Base-by-base conservation (phyloP, 176 grass and related monocot species). In the Oryza australiensis region DNA sequence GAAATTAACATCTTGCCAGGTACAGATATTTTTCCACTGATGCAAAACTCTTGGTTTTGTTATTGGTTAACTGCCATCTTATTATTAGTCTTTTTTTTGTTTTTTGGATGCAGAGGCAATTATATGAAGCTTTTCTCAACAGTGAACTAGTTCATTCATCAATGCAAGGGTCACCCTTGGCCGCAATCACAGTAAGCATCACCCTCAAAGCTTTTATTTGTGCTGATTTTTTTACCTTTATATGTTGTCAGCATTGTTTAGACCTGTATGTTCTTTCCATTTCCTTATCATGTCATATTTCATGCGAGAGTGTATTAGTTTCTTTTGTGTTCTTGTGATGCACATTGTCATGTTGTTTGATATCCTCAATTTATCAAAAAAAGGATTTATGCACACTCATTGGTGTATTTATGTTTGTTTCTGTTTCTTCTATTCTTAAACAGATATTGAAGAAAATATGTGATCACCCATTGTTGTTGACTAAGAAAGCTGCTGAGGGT, bases 361-460 rank as follows among this genome's bases (percentile, higher is more conserved):
- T 62, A 24, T 11, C 8, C 46, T 26, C 51, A 53, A 73, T 59
- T 73, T 68, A 38, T 80, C 20, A 16, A 32, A 60, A 70, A 73
- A 63, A 32, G 0, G 66, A 9, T 76, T 1, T 32, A 22, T 71
- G 68, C 7, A 49, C 45, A 49, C 37, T 75, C 30, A 26, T 75
- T 72, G 5, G 9, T 85, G 51, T 10, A 75, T 24, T 33, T 77
- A 66, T 68, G 60, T 26, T 48, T 38, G 20, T 5, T 77, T 63
- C 48, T 76, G 11, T 57, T 83, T 70, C 66, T 67, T 9, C 22
- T 75, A 24, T 79, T 76, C 27, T 85, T 83, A 66, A 82, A 79
- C 57, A 98, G 95, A 93, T 95, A 88, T 67, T 95, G 79, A 98
- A 98, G 84, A 95, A 95, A 81, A 98, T 95, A 87, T 98, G 92